Percentiles rank a stretch among this genome's conserved stretches.
phyloP scores from a whole-genome alignment of 2,329 filamentous ascomycete species.

The Dactylellina parvicollis region DNA sequence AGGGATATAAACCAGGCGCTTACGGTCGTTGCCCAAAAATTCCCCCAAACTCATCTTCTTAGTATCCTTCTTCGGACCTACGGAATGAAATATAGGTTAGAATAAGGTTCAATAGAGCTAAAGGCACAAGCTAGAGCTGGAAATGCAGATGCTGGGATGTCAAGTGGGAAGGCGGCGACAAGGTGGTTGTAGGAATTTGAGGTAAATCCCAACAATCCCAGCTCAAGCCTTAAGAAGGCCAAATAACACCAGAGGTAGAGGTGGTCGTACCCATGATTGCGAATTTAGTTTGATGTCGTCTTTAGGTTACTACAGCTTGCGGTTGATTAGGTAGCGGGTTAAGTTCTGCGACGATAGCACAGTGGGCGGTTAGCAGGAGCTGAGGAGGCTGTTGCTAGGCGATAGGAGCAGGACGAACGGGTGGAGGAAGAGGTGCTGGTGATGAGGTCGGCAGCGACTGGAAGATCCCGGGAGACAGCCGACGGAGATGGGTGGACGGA shows the following conservation, averaged over 20 bases:
- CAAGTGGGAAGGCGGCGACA: background rate
- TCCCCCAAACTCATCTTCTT: constrained; percentile 98
- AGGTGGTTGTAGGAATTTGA: constrained; percentile 8
- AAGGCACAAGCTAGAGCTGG: background rate
- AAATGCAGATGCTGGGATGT: background rate
- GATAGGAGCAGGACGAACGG: constrained; percentile 9
- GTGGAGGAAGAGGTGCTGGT: constrained; percentile 9
- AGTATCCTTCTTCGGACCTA: constrained; percentile 90
- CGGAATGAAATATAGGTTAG: constrained; percentile 59
- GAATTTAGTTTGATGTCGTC: constrained; percentile 2
- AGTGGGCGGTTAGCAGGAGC: constrained; percentile 40
- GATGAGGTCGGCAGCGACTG: constrained; percentile 25
- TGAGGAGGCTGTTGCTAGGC: constrained; percentile 15
- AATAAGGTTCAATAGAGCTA: background rate
- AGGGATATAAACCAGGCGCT: constrained; percentile 61
- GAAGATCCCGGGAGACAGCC: constrained; percentile 30
- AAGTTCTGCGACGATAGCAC: constrained; percentile 17
- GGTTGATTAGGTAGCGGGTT: constrained; percentile 7
- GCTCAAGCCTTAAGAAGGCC: constrained; percentile 7
- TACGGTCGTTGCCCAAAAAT: constrained; percentile 93
- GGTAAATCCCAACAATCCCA: constrained; percentile 33
- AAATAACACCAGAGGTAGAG: background rate
- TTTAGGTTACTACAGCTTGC: background rate
- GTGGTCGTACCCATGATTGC: constrained; percentile 70
- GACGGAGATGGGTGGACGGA: constrained; percentile 1